These are phyloP conservation scores for Fusarium sp. DNA, from an alignment of 2,329 filamentous ascomycete species.

Conservation along the genomic window DNA sequence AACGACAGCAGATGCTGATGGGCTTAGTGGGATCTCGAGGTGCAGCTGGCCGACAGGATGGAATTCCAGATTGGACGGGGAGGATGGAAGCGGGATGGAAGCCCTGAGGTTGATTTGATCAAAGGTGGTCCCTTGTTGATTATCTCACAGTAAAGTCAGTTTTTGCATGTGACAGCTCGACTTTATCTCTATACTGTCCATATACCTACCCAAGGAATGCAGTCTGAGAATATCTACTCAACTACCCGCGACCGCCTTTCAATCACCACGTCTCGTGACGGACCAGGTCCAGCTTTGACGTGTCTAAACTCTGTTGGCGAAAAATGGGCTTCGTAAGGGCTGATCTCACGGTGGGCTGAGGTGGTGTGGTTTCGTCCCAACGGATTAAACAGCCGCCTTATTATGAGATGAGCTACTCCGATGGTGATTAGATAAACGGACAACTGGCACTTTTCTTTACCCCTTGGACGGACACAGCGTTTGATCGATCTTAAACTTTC, in stretches of 20 bases:
- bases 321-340: constrained; percentile 6
- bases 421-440: constrained; percentile 18
- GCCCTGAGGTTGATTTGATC: neutral
- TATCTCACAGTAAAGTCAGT: neutral
- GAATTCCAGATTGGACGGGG: constrained; percentile 1
- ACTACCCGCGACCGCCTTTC: neutral
- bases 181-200: neutral
- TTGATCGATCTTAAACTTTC: neutral
- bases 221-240: neutral
- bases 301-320: constrained; percentile 5
- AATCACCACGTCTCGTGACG: neutral
- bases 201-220: too few relatives aligned
- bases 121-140: neutral
- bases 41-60: constrained; percentile 7
- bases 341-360: constrained; percentile 28
- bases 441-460: neutral
- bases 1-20: neutral
- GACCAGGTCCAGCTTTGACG: neutral
- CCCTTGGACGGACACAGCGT: too few relatives aligned
- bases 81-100: constrained; percentile 4
- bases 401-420: neutral
- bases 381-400: neutral
- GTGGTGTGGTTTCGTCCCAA: constrained; percentile 34
- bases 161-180: neutral
- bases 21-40: constrained; percentile 22